Evolutionary conservation across 306 rosid genomes (phyloP).

Genomic region (Arachis stenosperma): DNA sequence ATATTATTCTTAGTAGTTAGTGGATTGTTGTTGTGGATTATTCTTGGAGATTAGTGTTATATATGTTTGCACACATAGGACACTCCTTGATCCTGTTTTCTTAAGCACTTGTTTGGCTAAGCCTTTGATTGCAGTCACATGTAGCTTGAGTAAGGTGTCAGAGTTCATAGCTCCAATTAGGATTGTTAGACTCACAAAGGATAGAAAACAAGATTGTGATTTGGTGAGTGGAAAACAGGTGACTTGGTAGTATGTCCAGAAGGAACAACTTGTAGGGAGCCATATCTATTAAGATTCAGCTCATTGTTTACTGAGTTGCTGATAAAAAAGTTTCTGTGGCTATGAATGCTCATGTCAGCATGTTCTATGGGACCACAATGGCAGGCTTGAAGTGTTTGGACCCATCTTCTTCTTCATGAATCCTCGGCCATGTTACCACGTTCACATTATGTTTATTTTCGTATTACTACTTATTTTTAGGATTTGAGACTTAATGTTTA

Average conservation of each 20-base stretch:
- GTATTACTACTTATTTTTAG: too few relatives aligned
- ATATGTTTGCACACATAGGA: slow-evolving; percentile 73
- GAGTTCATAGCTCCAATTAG: slow-evolving; percentile 64
- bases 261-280: slow-evolving; percentile 98
- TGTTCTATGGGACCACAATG: slow-evolving; percentile 97
- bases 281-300: slow-evolving; percentile 83
- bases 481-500: too few relatives aligned
- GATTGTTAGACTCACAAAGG: slow-evolving; percentile 71
- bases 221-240: slow-evolving; percentile 3
- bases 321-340: slow-evolving; percentile 92
- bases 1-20: too few relatives aligned
- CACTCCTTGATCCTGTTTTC: slow-evolving; percentile 70
- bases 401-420: slow-evolving; percentile 90
- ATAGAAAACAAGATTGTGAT: slow-evolving; percentile 67
- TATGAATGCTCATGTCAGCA: slow-evolving; percentile 59
- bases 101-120: slow-evolving; percentile 50
- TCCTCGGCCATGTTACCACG: slow-evolving; percentile 66
- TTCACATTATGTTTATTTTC: slow-evolving; percentile 38
- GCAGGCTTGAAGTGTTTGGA: slow-evolving; percentile 89
- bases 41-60: slow-evolving; percentile 30
- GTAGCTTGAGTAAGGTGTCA: slow-evolving; percentile 68
- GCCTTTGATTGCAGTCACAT: slow-evolving; percentile 72
- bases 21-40: too few relatives aligned
- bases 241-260: slow-evolving; percentile 96
- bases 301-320: slow-evolving; percentile 83